A percentile compares a stretch with the other conserved stretches of the same genome.
Conservation (phyloP, 352 stramenopile genomes). For the Globisporangium radiosum region DNA sequence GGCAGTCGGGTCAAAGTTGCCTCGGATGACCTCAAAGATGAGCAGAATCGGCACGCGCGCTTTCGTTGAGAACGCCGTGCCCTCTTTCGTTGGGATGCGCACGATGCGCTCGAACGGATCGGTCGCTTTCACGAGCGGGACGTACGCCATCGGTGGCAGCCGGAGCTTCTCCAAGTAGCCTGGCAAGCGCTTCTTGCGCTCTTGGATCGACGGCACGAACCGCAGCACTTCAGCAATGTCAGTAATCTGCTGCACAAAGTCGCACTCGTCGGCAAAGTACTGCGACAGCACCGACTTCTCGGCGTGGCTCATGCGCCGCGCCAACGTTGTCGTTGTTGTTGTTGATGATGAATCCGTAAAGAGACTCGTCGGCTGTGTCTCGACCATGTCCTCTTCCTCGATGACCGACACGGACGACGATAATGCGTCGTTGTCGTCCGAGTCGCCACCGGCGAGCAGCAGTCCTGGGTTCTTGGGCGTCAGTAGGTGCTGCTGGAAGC, state of each 20-base stretch:
- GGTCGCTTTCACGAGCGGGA: conserved; percentile 81
- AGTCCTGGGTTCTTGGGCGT: conserved; percentile 58
- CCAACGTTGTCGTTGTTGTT: conserved; percentile 1
- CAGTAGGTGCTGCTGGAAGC: conserved; percentile 83
- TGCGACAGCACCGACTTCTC: conserved; percentile 80
- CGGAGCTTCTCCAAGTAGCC: conserved; percentile 79
- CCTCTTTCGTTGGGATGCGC: conserved; percentile 79
- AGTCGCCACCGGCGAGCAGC: conserved; percentile 26
- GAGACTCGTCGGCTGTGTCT: conserved; percentile 65
- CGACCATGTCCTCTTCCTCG: conserved; percentile 62
- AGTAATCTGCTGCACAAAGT: conserved; percentile 88
- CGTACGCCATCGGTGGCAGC: conserved; percentile 84
- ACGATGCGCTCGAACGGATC: conserved; percentile 87
- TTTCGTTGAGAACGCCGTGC: conserved; percentile 84
- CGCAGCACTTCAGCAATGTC: conserved; percentile 79
- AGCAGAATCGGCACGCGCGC: conserved; percentile 82
- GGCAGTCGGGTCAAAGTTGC: conserved; percentile 49
- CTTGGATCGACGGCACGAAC: conserved; percentile 72
- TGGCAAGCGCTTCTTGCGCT: conserved; percentile 73
- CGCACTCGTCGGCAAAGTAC: conserved; percentile 82
- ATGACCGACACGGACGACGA: conserved; percentile 18
- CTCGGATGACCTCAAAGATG: conserved; percentile 85
- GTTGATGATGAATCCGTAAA: conserved; percentile 16
- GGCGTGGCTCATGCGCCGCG: conserved; percentile 66
- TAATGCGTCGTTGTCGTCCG: conserved; percentile 29